Evolutionary conservation across 495 filamentous ascomycete genomes (phyloP), one percentile per base, ranked within the genome.

Genomic region (Aspergillus hancockii): DNA sequence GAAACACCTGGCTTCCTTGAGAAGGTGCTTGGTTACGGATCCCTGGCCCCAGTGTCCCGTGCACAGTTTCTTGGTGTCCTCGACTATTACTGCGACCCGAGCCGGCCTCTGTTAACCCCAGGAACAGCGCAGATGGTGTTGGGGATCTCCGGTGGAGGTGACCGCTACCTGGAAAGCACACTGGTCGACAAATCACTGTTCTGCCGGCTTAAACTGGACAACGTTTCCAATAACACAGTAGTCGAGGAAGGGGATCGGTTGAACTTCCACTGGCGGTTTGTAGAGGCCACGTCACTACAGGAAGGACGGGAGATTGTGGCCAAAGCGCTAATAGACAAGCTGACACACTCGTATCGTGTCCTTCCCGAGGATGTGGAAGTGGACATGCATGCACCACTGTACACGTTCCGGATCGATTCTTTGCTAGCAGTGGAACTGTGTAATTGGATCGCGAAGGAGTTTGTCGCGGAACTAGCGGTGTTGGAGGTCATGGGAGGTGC

Each of bases 381-480:
- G 8, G 72, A 81, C 36, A 46, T 67, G 0, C 51, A 54, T 40
- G 73, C 72, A 62, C 71, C 72, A 13, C 63, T 81, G 3, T 56
- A 66, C 0, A 61, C 65, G 18, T 82, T 80, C 59, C 79, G 81
- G 7, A 67, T 86, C 0, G 67, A 69, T 21, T 60, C 59, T 0
- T 66, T 84, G 8, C 65, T 81, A 41, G 82, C 81, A 5, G 74
- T 84, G 16, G 82, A 85, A 63, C 32, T 83, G 28, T 67, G 82
- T 0, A 79, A 76, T 47, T 85, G 76, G 72, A 71, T 81, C 8
- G 62, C 63, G 2, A 68, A 67, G 41, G 75, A 79, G 52, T 67
- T 76, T 28, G 66, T 63, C 16, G 70, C 64, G n/a, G 69, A 69
- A 34, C 52, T 78, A 8, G 62, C 69, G 9, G 66, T 79, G 6